A percentile compares a stretch with the other conserved stretches of the same genome.
Conservation (phyloP, 2,329 filamentous ascomycete species). For the Acarospora socialis region DNA sequence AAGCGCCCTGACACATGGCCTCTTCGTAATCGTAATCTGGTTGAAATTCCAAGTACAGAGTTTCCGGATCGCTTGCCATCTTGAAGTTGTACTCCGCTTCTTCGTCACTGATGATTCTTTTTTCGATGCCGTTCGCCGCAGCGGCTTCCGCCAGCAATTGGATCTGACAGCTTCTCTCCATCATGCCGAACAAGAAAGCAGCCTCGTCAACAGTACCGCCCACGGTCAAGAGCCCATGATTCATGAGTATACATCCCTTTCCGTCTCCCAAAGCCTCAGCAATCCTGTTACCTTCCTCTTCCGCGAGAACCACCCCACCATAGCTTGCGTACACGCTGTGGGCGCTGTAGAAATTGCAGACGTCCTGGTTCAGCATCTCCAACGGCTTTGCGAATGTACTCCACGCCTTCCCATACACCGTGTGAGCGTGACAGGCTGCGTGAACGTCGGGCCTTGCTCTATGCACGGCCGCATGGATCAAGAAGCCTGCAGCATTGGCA, state of each 20-base stretch:
- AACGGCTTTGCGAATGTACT: constrained; percentile 48
- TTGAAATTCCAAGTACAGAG: constrained; percentile 38
- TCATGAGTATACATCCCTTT: constrained; percentile 50
- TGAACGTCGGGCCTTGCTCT: constrained; percentile 50
- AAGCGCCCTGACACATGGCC: too few relatives aligned
- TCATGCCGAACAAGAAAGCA: constrained; percentile 51
- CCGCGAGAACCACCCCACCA: constrained; percentile 47
- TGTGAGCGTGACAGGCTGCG: constrained; percentile 56
- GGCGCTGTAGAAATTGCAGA: constrained; percentile 22
- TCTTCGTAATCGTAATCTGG: constrained; percentile 35
- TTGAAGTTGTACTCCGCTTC: constrained; percentile 40
- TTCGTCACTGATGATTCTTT: constrained; percentile 41
- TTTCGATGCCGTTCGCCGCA: constrained; percentile 36
- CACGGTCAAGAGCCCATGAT: constrained; percentile 59
- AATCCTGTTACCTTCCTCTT: constrained; percentile 51
- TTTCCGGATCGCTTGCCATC: constrained; percentile 33
- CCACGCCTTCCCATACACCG: constrained; percentile 53
- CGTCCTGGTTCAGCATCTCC: constrained; percentile 48
- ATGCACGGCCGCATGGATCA: constrained; percentile 56
- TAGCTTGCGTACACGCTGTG: constrained; percentile 53
- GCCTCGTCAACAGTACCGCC: constrained; percentile 62
- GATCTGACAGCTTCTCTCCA: constrained; percentile 55
- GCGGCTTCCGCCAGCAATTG: constrained; percentile 57
- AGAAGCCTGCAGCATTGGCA: constrained; percentile 53
- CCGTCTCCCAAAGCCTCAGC: constrained; percentile 48